phyloP scores from a whole-genome alignment of 2,329 filamentous ascomycete species.

The Paecilomyces formosus region DNA sequence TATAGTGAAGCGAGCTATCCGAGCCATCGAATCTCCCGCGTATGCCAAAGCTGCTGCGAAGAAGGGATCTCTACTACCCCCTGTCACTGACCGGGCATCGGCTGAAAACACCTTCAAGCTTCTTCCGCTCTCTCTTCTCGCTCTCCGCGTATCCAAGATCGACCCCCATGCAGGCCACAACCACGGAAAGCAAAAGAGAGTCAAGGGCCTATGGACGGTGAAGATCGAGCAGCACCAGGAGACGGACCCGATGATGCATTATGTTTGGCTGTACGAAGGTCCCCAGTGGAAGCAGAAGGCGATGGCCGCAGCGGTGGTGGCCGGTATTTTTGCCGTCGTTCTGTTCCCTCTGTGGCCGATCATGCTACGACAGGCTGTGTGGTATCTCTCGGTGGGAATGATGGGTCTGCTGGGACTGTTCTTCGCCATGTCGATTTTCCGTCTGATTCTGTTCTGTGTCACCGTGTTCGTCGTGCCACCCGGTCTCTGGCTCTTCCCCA shows the following conservation, averaged over 20 bases:
- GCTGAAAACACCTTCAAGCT: conserved; percentile 94
- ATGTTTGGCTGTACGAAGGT: conserved; percentile 93
- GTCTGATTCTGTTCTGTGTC: conserved; percentile 85
- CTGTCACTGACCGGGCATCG: conserved; percentile 77
- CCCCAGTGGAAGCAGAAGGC: conserved; percentile 90
- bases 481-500: conserved; percentile 96
- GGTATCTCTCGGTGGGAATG: conserved; percentile 94
- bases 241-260: conserved; percentile 61
- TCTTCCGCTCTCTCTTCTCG: conserved; percentile 87
- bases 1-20: conserved; percentile 88
- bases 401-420: conserved; percentile 84
- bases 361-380: conserved; percentile 83
- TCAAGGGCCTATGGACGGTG: conserved; percentile 95
- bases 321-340: conserved; percentile 78
- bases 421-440: conserved; percentile 96
- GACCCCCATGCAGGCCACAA: conserved; percentile 71
- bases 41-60: conserved; percentile 77
- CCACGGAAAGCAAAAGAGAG: conserved; percentile 63
- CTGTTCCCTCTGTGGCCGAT: conserved; percentile 96
- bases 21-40: conserved; percentile 77
- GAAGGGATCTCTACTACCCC: conserved; percentile 83
- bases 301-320: conserved; percentile 75
- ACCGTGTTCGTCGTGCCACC: conserved; percentile 80
- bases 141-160: conserved; percentile 77
- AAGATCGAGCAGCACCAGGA: conserved; percentile 95